These are phyloP conservation scores for Seiridium cupressi DNA, from an alignment of 2,329 filamentous ascomycete genomes.

Conservation along the genomic window DNA sequence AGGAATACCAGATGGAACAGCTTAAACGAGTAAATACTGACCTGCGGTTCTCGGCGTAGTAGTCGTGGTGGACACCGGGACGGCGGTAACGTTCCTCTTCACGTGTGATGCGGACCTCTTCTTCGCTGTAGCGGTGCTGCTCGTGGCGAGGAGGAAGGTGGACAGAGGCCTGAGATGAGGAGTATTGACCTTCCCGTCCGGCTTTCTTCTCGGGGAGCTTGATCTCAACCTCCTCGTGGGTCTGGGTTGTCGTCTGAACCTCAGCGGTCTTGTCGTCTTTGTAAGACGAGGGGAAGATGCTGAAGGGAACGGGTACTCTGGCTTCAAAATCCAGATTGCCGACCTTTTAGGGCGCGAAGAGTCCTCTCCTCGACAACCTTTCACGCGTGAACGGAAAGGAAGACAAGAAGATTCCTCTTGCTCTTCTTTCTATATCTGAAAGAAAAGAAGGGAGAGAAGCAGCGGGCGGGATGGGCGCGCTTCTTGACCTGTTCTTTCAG, in stretches of 20 bases:
- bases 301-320: conserved; percentile 98
- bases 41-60: conserved; percentile 48
- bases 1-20: too few relatives aligned
- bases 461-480: conserved; percentile 22
- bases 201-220: conserved; percentile 69
- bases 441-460: conserved; percentile 39
- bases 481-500: conserved; percentile 34
- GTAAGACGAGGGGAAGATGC: conserved; percentile 99
- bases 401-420: conserved; percentile 65
- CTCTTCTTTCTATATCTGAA: conserved; percentile 54
- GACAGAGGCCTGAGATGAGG: conserved; percentile 56
- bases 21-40: conserved; percentile 32
- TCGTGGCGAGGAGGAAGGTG: conserved; percentile 63
- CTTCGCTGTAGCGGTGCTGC: conserved; percentile 64
- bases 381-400: conserved; percentile 53
- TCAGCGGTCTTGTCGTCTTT: conserved; percentile 61
- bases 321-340: conserved; percentile 99
- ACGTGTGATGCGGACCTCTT: conserved; percentile 80
- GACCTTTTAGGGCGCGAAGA: conserved; percentile 59
- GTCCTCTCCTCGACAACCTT: conserved; percentile 45
- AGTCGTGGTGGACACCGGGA: conserved; percentile 59
- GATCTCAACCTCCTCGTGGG: conserved; percentile 88
- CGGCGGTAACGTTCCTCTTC: conserved; percentile 75
- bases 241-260: conserved; percentile 52
- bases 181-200: conserved; percentile 97